A percentile compares a stretch with the other conserved stretches of the same genome.
These are phyloP conservation scores for Violaceomyces palustris DNA, from an alignment of 1,284 basidiomycete species.

Conservation along the genomic window DNA sequence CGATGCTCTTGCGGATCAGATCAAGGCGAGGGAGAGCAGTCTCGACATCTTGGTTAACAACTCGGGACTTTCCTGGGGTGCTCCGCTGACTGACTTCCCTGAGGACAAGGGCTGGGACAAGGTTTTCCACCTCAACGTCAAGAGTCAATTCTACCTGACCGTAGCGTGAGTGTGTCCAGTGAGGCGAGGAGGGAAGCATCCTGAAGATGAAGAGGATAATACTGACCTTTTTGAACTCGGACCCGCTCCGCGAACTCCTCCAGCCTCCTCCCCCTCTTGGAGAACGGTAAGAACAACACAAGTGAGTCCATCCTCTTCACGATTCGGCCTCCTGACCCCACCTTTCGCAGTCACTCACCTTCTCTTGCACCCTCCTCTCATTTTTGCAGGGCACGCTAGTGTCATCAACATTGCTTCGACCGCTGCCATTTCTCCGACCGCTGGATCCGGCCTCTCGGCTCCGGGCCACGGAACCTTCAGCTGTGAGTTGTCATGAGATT, in stretches of 20 bases:
- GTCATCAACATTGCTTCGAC: slow-evolving; percentile 70
- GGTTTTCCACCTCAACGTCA: slow-evolving; percentile 49
- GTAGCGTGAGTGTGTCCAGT: slow-evolving; percentile 33
- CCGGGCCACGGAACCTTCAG: slow-evolving; percentile 70
- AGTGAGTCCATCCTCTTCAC: no score
- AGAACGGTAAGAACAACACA: slow-evolving; percentile 39
- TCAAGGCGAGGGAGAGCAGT: slow-evolving; percentile 64
- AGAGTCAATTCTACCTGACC: slow-evolving; percentile 51
- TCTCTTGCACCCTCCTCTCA: slow-evolving; percentile 62
- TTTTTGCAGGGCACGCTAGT: slow-evolving; percentile 67
- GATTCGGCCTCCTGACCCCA: not conserved
- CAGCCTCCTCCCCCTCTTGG: slow-evolving; percentile 40
- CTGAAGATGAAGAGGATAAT: not conserved
- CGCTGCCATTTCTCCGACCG: slow-evolving; percentile 61
- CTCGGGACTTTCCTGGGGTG: slow-evolving; percentile 67
- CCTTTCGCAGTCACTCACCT: not conserved
- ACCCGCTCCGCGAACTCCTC: not conserved
- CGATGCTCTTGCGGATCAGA: slow-evolving; percentile 65
- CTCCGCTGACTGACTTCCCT: slow-evolving; percentile 67
- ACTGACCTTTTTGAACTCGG: not conserved
- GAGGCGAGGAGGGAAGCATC: not conserved
- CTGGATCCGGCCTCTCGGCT: slow-evolving; percentile 58
- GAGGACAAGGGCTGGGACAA: slow-evolving; percentile 68
- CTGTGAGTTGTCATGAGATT: slow-evolving; percentile 59
- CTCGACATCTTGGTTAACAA: slow-evolving; percentile 57